Percentiles rank a stretch among this genome's conserved stretches.
These are phyloP conservation scores for Herpetospermum pedunculosum DNA, from an alignment of 306 rosid species.

Conservation along the genomic window DNA sequence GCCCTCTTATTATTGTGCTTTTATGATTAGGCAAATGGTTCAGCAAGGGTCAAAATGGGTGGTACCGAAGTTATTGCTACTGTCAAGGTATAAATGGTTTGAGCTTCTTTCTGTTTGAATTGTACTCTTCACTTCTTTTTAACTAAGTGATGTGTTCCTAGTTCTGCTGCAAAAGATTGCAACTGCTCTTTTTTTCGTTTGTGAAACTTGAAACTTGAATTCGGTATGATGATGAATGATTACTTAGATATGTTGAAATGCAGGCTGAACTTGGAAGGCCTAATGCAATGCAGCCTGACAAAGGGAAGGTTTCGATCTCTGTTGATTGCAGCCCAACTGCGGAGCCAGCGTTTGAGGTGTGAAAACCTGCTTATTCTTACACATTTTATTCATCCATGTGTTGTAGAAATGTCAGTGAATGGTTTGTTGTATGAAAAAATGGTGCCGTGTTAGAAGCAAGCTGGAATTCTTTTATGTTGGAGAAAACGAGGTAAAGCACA, in stretches of 20 bases:
- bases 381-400: neutral
- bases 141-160: neutral
- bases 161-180: neutral
- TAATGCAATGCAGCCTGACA: conserved; percentile 43
- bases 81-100: conserved; percentile 51
- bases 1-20: conserved; percentile 1
- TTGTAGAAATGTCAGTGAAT: neutral
- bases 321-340: conserved; percentile 79
- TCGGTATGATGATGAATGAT: conserved; percentile 7
- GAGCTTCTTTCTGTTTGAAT: neutral
- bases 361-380: neutral
- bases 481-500: neutral
- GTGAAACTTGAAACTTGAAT: neutral
- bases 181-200: neutral
- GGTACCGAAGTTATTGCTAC: conserved; percentile 73
- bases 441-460: neutral
- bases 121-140: neutral
- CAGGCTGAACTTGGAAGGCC: conserved; percentile 98
- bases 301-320: conserved; percentile 57
- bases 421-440: neutral
- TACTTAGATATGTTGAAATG: conserved; percentile 11
- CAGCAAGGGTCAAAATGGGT: conserved; percentile 75
- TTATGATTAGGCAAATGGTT: conserved; percentile 65
- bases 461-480: neutral
- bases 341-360: conserved; percentile 67